Evolutionary conservation across 106 monocot species (phyloP).

Genomic region (Ottelia alismoides): DNA sequence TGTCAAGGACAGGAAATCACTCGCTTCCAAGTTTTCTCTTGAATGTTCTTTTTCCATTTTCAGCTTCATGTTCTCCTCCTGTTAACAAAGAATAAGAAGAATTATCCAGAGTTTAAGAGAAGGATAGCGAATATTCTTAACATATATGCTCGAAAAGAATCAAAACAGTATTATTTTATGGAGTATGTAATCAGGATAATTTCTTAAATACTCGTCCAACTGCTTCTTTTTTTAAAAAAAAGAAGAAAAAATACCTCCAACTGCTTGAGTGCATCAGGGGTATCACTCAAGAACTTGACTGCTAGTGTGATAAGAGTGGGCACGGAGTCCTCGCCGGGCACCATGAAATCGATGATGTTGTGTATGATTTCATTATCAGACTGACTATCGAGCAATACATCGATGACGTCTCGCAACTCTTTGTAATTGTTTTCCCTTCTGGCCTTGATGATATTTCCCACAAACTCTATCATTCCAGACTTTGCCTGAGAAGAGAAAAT

Average conservation of each 20-base stretch:
- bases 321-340: conserved; percentile 22
- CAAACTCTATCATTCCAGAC: conserved; percentile 4
- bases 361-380: neutral
- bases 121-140: too few species aligned
- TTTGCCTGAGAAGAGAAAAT: too few species aligned
- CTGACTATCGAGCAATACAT: conserved; percentile 6
- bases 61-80: conserved; percentile 22
- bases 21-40: conserved; percentile 7
- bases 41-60: conserved; percentile 7
- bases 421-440: neutral
- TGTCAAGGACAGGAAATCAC: conserved; percentile 13
- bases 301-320: conserved; percentile 22
- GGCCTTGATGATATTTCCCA: conserved; percentile 6
- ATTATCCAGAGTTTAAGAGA: too few species aligned
- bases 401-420: conserved; percentile 20
- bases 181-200: too few species aligned
- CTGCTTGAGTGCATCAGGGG: conserved; percentile 11
- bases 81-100: too few species aligned
- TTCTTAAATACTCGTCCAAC: too few species aligned
- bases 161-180: too few species aligned
- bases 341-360: conserved; percentile 20
- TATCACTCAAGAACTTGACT: conserved; percentile 18
- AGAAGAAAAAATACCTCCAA: conserved; percentile 17
- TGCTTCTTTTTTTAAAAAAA: too few species aligned
- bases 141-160: too few species aligned